Base-by-base conservation (phyloP, 768 basidiomycete species). In the Pulveroboletus sp. region DNA sequence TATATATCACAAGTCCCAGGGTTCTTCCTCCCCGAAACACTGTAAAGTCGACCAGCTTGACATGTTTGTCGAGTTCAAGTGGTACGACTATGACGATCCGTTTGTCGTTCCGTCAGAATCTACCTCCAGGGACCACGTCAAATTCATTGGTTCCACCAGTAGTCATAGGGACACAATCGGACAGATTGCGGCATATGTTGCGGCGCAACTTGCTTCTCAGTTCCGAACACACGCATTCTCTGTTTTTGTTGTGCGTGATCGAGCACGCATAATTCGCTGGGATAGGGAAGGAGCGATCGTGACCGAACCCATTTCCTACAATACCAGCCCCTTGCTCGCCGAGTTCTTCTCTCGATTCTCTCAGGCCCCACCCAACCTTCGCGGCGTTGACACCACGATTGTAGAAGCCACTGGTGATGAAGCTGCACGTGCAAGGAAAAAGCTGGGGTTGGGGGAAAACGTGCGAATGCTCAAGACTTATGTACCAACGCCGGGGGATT, bases 231-330 rank as follows among this genome's bases (percentile, higher is more conserved):
- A 61, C 34, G 37, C 59, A 6, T 72, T 73, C 59, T 56, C 57
- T 7, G 41, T 68, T 19, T 51, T 60, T 24, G 58, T 73, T 24
- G 57, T 46, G 41, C 50, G 54, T 22, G 22, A 51, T 1, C 38
- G 19, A 47, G 64, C 64, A 6, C 51, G 68, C 13, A 56, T 72
- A 30, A 58, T 71, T 41, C 57, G 59, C 23, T 71, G 64, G 64
- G 70, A 73, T 51, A 63, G 68, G 11, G 40, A 54, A 22, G 70
- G 68, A 8, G 60, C 60, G 3, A 49, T 65, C 17, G 62, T 71
- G 20, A 57, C 63, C 14, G 17, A 43, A 9, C 12, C 37, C 16
- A 58, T 72, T 51, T 35, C 61, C 30, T 68, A 64, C 56, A 38
- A 34, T 22, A 8, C 17, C 43, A 19, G 32, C 19, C 13, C 8